Conservation (phyloP, 345 rosid species). For the Murraya paniculata region DNA sequence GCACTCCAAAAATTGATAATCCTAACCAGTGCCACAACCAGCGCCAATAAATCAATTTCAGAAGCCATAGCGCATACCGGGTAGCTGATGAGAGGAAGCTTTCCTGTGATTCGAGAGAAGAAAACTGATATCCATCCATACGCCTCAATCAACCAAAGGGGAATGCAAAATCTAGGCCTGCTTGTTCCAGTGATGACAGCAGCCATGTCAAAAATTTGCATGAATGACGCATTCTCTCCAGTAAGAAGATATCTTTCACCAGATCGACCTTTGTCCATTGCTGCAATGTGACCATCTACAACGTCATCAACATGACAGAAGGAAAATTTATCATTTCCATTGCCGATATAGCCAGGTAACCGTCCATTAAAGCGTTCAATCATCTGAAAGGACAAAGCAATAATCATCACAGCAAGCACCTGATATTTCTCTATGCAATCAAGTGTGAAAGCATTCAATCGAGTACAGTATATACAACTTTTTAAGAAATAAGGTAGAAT, state of each 20-base stretch:
- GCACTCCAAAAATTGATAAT: not conserved
- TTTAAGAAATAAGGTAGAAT: not conserved
- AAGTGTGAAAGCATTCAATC: not conserved
- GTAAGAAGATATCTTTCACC: slow-evolving; percentile 88
- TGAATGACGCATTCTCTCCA: slow-evolving; percentile 82
- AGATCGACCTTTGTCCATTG: slow-evolving; percentile 57
- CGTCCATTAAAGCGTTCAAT: slow-evolving; percentile 81
- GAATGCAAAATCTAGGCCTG: slow-evolving; percentile 62
- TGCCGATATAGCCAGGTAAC: slow-evolving; percentile 81
- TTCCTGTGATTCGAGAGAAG: slow-evolving; percentile 64
- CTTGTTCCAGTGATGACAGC: slow-evolving; percentile 63
- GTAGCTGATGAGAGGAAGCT: slow-evolving; percentile 82
- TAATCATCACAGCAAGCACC: not conserved
- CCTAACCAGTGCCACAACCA: not conserved
- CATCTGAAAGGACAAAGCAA: slow-evolving; percentile 40
- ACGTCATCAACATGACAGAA: slow-evolving; percentile 86
- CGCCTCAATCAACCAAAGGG: slow-evolving; percentile 53
- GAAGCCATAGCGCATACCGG: slow-evolving; percentile 54
- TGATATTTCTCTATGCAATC: not conserved
- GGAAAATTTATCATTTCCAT: slow-evolving; percentile 66
- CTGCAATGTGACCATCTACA: slow-evolving; percentile 75
- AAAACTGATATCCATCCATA: slow-evolving; percentile 75
- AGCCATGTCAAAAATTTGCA: slow-evolving; percentile 66
- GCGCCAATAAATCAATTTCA: not conserved
- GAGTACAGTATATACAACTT: not conserved